These are phyloP conservation scores for Histomonas meleagridis DNA, from an alignment of 208 protist species.

Conservation along the genomic window DNA sequence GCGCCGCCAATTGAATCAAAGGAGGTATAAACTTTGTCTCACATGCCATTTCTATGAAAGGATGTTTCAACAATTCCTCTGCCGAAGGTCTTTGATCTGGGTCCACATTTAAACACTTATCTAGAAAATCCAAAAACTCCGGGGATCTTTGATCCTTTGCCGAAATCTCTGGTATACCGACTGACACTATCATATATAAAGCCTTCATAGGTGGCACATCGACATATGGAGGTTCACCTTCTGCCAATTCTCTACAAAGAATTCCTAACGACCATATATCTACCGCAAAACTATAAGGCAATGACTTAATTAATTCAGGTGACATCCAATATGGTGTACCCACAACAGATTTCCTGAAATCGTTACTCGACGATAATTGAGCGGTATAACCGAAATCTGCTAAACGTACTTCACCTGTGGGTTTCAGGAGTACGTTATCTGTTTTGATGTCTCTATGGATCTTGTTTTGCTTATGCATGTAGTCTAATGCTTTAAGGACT, in stretches of 20 bases:
- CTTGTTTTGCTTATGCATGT: not conserved
- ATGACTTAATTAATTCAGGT: constrained; percentile 35
- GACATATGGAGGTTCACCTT: not conserved
- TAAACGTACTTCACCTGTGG: not conserved
- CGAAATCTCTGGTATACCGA: constrained; percentile 43
- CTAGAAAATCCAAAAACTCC: constrained; percentile 50
- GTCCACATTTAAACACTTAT: constrained; percentile 48
- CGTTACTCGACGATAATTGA: not conserved
- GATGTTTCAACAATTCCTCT: constrained; percentile 41
- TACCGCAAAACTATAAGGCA: not conserved
- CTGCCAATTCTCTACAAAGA: not conserved
- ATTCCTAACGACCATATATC: not conserved
- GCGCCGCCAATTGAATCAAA: not conserved
- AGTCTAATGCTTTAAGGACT: not conserved
- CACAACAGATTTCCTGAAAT: not conserved
- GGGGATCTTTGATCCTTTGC: constrained; percentile 41
- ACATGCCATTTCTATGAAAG: constrained; percentile 41
- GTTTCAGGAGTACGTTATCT: not conserved
- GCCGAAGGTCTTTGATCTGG: constrained; percentile 38
- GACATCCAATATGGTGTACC: constrained; percentile 21
- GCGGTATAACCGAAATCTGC: not conserved
- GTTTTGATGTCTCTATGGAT: not conserved
- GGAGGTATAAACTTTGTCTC: not conserved
- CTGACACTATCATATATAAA: constrained; percentile 49
- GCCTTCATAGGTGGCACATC: not conserved